These are phyloP conservation scores for Camelina laxa DNA, from an alignment of 345 rosid genomes.

Conservation along the genomic window DNA sequence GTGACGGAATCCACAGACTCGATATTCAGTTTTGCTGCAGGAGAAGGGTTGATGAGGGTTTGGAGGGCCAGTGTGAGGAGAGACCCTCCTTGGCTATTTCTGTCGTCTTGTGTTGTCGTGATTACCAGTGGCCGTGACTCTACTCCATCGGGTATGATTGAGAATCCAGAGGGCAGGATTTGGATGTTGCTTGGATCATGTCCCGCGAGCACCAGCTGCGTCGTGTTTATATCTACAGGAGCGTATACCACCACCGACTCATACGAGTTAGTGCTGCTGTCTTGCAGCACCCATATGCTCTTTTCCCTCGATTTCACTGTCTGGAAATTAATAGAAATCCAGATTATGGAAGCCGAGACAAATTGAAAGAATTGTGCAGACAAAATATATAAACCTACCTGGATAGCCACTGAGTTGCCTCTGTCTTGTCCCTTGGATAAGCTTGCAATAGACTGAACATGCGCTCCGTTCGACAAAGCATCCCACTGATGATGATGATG, in stretches of 20 bases:
- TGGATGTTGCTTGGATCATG: constrained; percentile 89
- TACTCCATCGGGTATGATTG: constrained; percentile 84
- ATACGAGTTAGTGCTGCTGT: constrained; percentile 77
- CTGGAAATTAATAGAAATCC: constrained; percentile 52
- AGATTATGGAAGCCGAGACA: neutral
- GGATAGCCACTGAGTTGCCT: constrained; percentile 89
- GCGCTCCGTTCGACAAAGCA: constrained; percentile 68
- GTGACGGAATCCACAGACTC: constrained; percentile 87
- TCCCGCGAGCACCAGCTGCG: constrained; percentile 86
- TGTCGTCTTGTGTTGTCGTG: constrained; percentile 80
- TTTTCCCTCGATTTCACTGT: constrained; percentile 74
- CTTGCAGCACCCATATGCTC: constrained; percentile 83
- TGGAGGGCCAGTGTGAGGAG: constrained; percentile 86
- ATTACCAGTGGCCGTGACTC: constrained; percentile 90
- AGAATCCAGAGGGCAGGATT: constrained; percentile 88
- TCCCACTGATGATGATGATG: constrained; percentile 71
- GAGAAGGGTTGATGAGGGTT: constrained; percentile 65
- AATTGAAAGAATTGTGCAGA: neutral
- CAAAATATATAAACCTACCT: constrained; percentile 48
- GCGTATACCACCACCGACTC: constrained; percentile 90
- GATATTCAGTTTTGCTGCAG: constrained; percentile 65
- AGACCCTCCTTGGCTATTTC: constrained; percentile 82
- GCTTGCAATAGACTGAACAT: constrained; percentile 75
- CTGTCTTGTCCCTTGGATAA: constrained; percentile 92
- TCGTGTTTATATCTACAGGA: constrained; percentile 73